Evolutionary conservation across 2,329 filamentous ascomycete species (phyloP).

Genomic region (Pseudogymnoascus sp.): DNA sequence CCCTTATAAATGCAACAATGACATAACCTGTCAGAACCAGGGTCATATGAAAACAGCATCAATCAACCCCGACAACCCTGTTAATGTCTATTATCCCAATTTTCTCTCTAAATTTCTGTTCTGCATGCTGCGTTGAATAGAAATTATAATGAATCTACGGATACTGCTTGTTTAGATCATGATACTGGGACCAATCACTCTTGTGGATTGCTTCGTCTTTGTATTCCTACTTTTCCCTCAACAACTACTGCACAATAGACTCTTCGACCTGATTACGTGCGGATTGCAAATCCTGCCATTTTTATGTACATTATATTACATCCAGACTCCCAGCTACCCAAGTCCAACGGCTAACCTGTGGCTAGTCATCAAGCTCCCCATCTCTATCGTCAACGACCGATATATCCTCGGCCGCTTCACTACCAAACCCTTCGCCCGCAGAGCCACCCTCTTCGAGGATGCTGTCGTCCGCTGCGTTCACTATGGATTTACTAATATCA

Average conservation of each 20-base stretch:
- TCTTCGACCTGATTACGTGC: conserved; percentile 49
- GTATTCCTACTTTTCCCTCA: conserved; percentile 62
- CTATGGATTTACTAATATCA: conserved; percentile 66
- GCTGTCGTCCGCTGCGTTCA: conserved; percentile 68
- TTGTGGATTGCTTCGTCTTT: conserved; percentile 68
- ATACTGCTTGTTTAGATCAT: conserved; percentile 35
- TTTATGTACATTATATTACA: conserved; percentile 42
- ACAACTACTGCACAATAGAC: conserved; percentile 57
- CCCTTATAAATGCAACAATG: neutral
- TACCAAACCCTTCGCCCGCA: conserved; percentile 55
- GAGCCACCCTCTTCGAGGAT: conserved; percentile 67
- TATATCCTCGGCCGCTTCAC: conserved; percentile 38
- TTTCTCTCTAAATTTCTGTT: neutral
- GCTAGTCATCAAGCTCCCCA: conserved; percentile 50
- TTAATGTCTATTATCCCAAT: neutral
- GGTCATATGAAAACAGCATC: neutral
- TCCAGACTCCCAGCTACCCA: neutral
- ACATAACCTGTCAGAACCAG: neutral
- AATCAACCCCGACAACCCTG: neutral
- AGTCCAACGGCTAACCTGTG: neutral
- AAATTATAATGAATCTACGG: neutral
- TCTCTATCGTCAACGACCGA: conserved; percentile 48
- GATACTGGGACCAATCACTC: conserved; percentile 66
- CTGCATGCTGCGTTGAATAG: neutral
- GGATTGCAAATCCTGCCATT: conserved; percentile 59